Evolutionary conservation across 805 yeast species (phyloP).

Genomic region (Metschnikowia noctiluminum): DNA sequence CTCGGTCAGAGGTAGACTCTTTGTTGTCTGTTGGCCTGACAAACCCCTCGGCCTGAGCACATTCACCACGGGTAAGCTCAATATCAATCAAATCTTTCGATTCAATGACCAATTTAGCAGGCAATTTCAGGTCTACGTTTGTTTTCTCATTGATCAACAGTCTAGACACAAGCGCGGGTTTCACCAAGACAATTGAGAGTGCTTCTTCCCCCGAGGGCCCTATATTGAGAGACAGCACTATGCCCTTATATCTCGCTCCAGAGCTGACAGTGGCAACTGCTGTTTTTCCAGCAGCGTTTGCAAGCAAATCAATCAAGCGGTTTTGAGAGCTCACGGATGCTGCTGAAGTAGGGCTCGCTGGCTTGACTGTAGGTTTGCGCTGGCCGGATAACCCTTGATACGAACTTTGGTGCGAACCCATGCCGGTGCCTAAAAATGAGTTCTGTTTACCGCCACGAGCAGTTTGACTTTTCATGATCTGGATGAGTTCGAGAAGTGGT

Average conservation of each 20-base stretch:
- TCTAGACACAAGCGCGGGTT: slow-evolving; percentile 41
- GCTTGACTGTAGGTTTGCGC: slow-evolving; percentile 1
- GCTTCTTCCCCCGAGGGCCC: slow-evolving; percentile 35
- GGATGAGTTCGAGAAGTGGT: neutral
- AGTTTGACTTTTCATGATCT: slow-evolving; percentile 8
- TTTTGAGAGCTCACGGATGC: neutral
- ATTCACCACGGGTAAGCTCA: slow-evolving; percentile 26
- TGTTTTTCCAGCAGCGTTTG: slow-evolving; percentile 42
- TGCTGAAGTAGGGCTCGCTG: neutral
- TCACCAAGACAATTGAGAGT: slow-evolving; percentile 53
- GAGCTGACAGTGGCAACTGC: slow-evolving; percentile 59
- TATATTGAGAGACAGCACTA: slow-evolving; percentile 48
- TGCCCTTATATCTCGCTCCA: slow-evolving; percentile 59
- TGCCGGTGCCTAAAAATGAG: slow-evolving; percentile 1
- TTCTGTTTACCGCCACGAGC: slow-evolving; percentile 11
- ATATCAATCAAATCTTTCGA: slow-evolving; percentile 52
- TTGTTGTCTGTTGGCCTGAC: slow-evolving; percentile 3
- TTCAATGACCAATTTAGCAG: slow-evolving; percentile 43
- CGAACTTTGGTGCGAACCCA: neutral
- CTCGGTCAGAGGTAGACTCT: slow-evolving; percentile 9
- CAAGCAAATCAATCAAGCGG: slow-evolving; percentile 13
- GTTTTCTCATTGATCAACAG: slow-evolving; percentile 24
- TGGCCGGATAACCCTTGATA: slow-evolving; percentile 1
- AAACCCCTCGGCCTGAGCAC: slow-evolving; percentile 9
- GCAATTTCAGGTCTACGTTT: slow-evolving; percentile 35